These are phyloP conservation scores for Gymnopilus dilepis DNA, from an alignment of 768 basidiomycete genomes.

Conservation along the genomic window DNA sequence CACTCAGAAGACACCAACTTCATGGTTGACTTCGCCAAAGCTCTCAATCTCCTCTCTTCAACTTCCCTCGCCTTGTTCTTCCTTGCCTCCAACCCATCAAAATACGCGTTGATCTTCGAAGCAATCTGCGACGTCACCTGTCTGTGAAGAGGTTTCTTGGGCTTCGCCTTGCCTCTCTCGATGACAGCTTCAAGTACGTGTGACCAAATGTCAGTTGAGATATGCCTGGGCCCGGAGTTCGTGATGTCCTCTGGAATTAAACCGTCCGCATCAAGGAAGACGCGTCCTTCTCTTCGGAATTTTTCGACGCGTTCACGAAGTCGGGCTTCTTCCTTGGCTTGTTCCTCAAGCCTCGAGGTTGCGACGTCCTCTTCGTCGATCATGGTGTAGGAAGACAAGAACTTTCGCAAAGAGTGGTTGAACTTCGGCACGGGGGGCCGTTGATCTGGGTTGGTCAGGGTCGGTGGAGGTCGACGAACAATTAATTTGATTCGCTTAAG, in stretches of 20 bases:
- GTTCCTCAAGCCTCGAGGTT: constrained; percentile 43
- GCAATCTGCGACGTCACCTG: constrained; percentile 63
- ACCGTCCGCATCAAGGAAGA: constrained; percentile 44
- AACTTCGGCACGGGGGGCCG: constrained; percentile 57
- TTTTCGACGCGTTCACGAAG: constrained; percentile 39
- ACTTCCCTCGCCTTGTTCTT: constrained; percentile 61
- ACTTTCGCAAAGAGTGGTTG: constrained; percentile 56
- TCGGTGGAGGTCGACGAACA: constrained; percentile 65
- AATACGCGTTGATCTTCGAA: constrained; percentile 70
- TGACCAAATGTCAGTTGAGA: constrained; percentile 61
- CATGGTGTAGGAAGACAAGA: constrained; percentile 67
- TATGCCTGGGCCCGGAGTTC: constrained; percentile 38
- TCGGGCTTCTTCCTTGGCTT: constrained; percentile 36
- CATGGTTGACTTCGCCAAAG: constrained; percentile 73
- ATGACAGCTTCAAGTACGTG: constrained; percentile 55
- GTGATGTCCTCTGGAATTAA: constrained; percentile 29
- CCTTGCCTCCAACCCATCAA: constrained; percentile 68
- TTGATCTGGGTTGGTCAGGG: constrained; percentile 71
- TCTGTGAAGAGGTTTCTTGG: constrained; percentile 37
- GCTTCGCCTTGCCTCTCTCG: constrained; percentile 28
- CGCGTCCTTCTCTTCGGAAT: constrained; percentile 43
- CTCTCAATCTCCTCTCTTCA: constrained; percentile 71
- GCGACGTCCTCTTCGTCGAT: constrained; percentile 42
- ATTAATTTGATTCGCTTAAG: constrained; percentile 72
- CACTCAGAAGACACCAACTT: constrained; percentile 78